These are phyloP conservation scores for Cymbidium sinense DNA, from an alignment of 106 monocot species.

Conservation along the genomic window DNA sequence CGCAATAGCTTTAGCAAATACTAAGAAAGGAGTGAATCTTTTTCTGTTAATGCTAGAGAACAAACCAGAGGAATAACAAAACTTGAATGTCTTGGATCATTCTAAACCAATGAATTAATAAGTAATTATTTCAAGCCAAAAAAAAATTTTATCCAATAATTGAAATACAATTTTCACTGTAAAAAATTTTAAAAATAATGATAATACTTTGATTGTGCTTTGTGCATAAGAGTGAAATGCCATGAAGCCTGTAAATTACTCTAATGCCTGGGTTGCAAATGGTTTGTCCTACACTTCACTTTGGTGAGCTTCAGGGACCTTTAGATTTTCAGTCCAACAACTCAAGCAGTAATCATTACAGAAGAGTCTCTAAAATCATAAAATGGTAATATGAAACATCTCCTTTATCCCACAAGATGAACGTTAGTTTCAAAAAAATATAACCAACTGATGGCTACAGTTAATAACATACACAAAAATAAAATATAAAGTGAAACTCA, in stretches of 20 bases:
- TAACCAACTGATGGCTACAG: background rate
- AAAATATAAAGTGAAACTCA: constrained; percentile 1
- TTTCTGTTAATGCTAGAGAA: no score
- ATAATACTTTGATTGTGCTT: background rate
- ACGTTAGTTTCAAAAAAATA: background rate
- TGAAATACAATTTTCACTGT: background rate
- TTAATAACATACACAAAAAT: background rate
- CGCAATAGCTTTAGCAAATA: background rate
- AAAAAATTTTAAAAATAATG: background rate
- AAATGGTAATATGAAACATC: background rate
- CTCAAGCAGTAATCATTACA: background rate
- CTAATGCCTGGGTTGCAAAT: background rate
- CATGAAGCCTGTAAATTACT: background rate
- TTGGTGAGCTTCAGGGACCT: background rate
- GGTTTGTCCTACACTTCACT: background rate
- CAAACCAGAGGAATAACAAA: background rate
- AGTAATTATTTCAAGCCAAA: background rate
- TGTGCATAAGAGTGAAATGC: background rate
- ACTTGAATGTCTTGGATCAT: background rate
- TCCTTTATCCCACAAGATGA: background rate
- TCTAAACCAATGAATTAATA: background rate
- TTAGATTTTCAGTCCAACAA: background rate
- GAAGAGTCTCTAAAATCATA: background rate
- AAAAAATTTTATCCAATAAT: background rate
- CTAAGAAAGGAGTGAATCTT: background rate